Conservation (phyloP, 2,329 filamentous ascomycete genomes). For the Fusarium virguliforme region DNA sequence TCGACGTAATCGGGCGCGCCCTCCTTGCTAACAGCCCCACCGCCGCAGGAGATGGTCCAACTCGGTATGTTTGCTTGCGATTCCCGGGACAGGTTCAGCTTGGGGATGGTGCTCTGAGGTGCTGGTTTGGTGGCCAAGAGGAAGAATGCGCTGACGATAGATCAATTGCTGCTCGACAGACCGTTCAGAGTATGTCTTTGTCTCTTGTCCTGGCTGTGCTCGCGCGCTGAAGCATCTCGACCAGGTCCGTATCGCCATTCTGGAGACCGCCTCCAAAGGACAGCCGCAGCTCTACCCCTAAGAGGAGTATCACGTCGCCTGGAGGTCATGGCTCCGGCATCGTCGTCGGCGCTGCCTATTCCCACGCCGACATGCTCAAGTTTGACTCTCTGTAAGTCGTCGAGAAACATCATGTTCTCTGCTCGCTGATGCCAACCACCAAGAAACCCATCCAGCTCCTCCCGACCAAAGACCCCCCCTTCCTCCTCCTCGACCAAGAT, state of each 20-base stretch:
- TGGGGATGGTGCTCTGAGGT: constrained; percentile 20
- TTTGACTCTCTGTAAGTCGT: constrained; percentile 81
- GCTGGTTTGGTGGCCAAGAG: constrained; percentile 33
- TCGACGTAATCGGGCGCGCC: constrained; percentile 44
- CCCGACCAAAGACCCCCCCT: constrained; percentile 83
- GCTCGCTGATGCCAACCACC: constrained; percentile 28
- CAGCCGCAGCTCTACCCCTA: constrained; percentile 60
- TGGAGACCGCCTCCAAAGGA: constrained; percentile 78
- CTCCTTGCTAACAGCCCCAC: constrained; percentile 58
- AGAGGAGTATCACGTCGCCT: constrained; percentile 62
- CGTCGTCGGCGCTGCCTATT: constrained; percentile 95
- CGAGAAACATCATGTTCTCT: constrained; percentile 8
- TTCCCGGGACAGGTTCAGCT: constrained; percentile 11
- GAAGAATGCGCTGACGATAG: constrained; percentile 48
- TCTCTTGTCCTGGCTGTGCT: constrained; percentile 24
- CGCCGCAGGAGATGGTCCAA: constrained; percentile 96
- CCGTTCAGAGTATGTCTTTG: constrained; percentile 72
- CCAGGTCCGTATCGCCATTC: constrained; percentile 88
- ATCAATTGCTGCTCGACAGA: constrained; percentile 60
- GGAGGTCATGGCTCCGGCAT: constrained; percentile 74
- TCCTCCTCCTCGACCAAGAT: constrained; percentile 70
- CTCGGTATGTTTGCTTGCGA: constrained; percentile 78
- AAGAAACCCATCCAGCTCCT: constrained; percentile 74
- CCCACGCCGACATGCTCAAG: constrained; percentile 94
- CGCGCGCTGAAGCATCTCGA: constrained; percentile 51